Evolutionary conservation across 1,284 basidiomycete species (phyloP).

Genomic region (Boletellus deceptivus): DNA sequence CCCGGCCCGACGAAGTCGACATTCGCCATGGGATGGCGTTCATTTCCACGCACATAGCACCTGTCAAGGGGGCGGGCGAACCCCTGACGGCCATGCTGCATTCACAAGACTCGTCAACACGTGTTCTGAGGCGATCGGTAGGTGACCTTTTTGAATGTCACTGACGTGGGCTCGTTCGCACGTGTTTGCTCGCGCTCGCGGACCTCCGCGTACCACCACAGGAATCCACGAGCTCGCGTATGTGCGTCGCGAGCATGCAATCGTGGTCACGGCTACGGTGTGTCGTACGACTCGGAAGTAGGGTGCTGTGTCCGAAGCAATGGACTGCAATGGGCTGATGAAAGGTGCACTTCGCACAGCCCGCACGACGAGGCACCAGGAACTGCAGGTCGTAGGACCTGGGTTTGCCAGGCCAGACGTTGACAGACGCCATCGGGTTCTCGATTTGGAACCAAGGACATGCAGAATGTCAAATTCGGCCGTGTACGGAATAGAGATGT

Average conservation of each 20-base stretch:
- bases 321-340: constrained; percentile 11
- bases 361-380: constrained; percentile 25
- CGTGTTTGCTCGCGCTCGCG: neutral
- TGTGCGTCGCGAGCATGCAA: neutral
- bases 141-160: neutral
- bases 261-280: neutral
- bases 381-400: constrained; percentile 4
- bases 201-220: neutral
- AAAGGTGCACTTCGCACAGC: constrained; percentile 16
- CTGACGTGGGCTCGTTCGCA: neutral
- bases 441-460: neutral
- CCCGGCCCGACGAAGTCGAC: constrained; percentile 14
- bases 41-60: constrained; percentile 23
- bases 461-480: neutral
- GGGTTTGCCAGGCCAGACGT: neutral
- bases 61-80: constrained; percentile 12
- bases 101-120: constrained; percentile 20
- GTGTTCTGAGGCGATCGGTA: constrained; percentile 16
- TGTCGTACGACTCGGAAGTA: constrained; percentile 5
- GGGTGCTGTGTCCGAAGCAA: neutral
- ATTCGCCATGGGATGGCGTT: too few relatives aligned
- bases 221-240: constrained; percentile 4
- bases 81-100: constrained; percentile 31
- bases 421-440: neutral
- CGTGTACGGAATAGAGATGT: neutral